Evolutionary conservation across 2,329 filamentous ascomycete species (phyloP).

Genomic region (Aspergillus brasiliensis): DNA sequence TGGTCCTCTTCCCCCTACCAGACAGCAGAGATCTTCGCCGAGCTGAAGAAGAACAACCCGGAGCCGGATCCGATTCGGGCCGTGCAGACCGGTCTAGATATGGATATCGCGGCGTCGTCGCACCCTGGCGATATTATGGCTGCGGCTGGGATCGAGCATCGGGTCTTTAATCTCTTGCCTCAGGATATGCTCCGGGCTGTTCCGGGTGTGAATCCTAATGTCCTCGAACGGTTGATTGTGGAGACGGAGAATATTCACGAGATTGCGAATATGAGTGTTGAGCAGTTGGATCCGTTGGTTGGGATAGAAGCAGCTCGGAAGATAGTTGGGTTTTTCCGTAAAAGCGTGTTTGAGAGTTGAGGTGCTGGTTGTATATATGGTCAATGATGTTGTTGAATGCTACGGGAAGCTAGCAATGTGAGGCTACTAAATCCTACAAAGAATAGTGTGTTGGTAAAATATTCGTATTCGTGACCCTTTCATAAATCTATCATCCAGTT

Average conservation of each 20-base stretch:
- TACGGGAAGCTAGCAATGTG: background rate
- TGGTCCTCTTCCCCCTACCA: conserved; percentile 94
- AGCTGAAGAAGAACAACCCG: conserved; percentile 82
- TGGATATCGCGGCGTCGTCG: conserved; percentile 42
- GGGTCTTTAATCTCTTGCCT: conserved; percentile 78
- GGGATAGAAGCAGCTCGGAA: conserved; percentile 75
- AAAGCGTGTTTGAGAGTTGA: conserved; percentile 55
- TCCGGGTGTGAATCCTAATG: conserved; percentile 80
- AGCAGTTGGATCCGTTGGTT: conserved; percentile 71
- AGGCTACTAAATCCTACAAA: conserved; percentile 2
- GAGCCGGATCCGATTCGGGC: conserved; percentile 91
- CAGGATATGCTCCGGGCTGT: conserved; percentile 88
- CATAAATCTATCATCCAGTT: conserved; percentile 37
- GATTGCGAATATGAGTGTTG: conserved; percentile 80
- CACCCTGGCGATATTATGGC: conserved; percentile 55
- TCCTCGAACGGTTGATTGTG: conserved; percentile 70
- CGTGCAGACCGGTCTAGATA: conserved; percentile 76
- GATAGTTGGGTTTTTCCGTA: conserved; percentile 79
- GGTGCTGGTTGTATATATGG: conserved; percentile 23
- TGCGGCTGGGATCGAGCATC: conserved; percentile 57
- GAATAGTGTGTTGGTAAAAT: conserved; percentile 12
- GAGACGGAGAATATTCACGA: conserved; percentile 76
- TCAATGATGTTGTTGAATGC: conserved; percentile 7
- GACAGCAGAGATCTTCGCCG: conserved; percentile 94
- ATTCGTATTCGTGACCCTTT: conserved; percentile 37